Evolutionary conservation across 331 rosid genomes (phyloP), one percentile per base, ranked within the genome.

Genomic region (Quercus tomentella): DNA sequence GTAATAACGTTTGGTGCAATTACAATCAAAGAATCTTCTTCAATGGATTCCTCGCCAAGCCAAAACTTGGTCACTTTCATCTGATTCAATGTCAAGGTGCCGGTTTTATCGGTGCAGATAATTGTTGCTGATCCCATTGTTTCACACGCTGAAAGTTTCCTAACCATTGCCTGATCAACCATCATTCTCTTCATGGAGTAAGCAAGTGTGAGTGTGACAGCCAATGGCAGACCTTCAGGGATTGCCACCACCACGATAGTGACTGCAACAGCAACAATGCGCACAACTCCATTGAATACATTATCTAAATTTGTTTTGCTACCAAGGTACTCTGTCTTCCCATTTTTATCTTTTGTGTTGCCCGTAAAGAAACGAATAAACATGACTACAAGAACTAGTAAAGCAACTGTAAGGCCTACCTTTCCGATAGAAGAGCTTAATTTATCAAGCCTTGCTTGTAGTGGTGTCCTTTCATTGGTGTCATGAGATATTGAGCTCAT

Each of bases 121-220:
- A 93, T 88, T 7, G 96, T 93, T 79, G 98, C 96, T 0, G 98
- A 92, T 23, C 98, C 98, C 98, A 93, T 93, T 1, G 98, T 93
- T 80, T 93, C 97, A 28, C 97, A 93, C 61, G 97, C 97, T 1
- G 97, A 88, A 60, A 93, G 90, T 49, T 89, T 90, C 82, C 98
- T 92, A 73, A 93, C 98, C 98, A 93, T 91, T 62, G 98, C 98
- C 2, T 93, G 92, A 71, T 93, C 96, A 5, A 78, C 85, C 97
- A 91, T 93, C 98, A 93, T 93, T 89, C 97, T 91, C 80, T 93
- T 93, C 98, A 93, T 93, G 57, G 98, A 93, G 80, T 93, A 93
- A 61, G 97, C 98, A 2, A 93, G 82, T 37, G 97, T 93, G 56
- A 93, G 87, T 15, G 96, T 93, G 51, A 93, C 98, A 15, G 98